A percentile compares a stretch with the other conserved stretches of the same genome.
Conservation (phyloP, 2,329 filamentous ascomycete species). For the Chaetomium strumarium region DNA sequence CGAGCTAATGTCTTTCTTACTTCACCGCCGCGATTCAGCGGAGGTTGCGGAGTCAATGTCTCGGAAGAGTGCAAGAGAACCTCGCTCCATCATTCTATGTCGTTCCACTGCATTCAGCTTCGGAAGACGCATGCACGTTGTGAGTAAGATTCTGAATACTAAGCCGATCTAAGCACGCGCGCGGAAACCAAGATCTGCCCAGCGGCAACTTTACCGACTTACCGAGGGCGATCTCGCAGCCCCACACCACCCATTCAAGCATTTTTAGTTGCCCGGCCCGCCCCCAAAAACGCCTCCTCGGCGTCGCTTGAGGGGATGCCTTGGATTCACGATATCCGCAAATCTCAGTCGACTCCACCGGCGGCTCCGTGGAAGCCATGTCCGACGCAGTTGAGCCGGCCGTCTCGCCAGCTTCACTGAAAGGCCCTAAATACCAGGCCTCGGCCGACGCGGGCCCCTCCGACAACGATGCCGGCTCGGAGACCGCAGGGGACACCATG, state of each 20-base stretch:
- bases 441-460: background rate
- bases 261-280: too few relatives aligned
- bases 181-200: background rate
- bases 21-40: too few relatives aligned
- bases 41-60: too few relatives aligned
- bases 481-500: background rate
- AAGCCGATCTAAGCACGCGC: background rate
- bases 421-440: background rate
- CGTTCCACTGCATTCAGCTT: background rate
- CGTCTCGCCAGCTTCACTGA: background rate
- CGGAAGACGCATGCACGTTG: background rate
- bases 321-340: background rate
- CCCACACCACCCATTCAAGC: background rate
- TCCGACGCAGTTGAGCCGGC: background rate
- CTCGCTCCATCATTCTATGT: background rate
- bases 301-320: background rate
- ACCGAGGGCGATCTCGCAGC: background rate
- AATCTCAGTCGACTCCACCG: background rate
- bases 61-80: too few relatives aligned
- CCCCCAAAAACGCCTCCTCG: background rate
- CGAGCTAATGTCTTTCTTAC: too few relatives aligned
- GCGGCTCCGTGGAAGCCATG: constrained; percentile 1
- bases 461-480: background rate
- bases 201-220: background rate
- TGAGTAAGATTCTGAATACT: background rate